phyloP scores from a whole-genome alignment of 176 grass and related monocot species.

The Musa beccarii region DNA sequence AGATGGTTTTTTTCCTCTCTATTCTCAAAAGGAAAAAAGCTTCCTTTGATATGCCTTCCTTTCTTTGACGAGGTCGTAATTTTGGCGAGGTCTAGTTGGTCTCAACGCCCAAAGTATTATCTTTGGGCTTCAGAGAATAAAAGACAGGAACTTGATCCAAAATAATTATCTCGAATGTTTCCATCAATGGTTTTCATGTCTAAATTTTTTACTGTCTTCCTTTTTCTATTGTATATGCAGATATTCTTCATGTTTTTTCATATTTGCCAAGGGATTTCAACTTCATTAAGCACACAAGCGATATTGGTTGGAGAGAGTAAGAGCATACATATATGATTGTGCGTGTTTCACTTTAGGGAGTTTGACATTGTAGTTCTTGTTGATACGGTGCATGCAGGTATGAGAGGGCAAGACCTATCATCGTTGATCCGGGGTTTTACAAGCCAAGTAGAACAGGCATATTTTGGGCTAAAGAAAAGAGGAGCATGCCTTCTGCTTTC shows the following conservation, averaged over 20 bases:
- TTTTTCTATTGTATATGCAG: constrained; percentile 38
- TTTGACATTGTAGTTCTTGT: constrained; percentile 21
- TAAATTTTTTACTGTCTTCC: constrained; percentile 3
- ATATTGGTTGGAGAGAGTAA: constrained; percentile 98
- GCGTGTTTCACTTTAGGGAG: not conserved
- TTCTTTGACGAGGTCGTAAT: not conserved
- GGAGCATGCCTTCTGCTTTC: constrained; percentile 92
- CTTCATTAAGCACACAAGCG: constrained; percentile 92
- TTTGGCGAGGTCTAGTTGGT: not conserved
- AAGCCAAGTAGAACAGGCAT: constrained; percentile 64
- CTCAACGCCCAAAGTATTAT: not conserved
- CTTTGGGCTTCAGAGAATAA: not conserved
- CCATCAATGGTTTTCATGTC: not conserved
- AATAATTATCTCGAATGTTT: not conserved
- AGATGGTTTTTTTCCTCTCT: constrained; percentile 39
- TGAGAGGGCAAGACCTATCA: constrained; percentile 86
- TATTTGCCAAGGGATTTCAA: constrained; percentile 84
- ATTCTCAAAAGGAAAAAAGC: not conserved
- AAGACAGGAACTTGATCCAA: not conserved
- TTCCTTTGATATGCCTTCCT: not conserved
- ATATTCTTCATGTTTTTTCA: constrained; percentile 94
- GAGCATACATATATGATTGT: constrained; percentile 14
- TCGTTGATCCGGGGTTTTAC: constrained; percentile 86
- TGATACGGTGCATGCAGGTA: constrained; percentile 44
- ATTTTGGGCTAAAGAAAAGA: constrained; percentile 89